Base-by-base conservation (phyloP, 2,329 filamentous ascomycete genomes). In the Venturia aucupariae region DNA sequence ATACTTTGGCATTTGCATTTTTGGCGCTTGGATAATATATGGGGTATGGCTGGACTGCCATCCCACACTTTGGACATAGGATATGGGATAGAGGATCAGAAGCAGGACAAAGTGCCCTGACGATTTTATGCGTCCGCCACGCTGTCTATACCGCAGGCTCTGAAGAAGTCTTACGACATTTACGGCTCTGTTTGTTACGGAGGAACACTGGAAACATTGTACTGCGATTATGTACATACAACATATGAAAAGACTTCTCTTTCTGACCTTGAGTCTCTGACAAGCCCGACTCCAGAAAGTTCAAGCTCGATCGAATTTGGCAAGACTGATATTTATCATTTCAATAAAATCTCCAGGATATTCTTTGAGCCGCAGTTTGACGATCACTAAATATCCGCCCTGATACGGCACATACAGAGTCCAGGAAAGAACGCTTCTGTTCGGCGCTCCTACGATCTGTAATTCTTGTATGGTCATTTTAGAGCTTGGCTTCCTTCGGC, bases 191-290 rank as follows among this genome's bases (percentile, higher is more conserved):
- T 54, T 30, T 54, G 51, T 8, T 57, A n/a, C 10, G 30, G 51
- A 35, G 51, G 51, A 57, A 57, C 27, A 57, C 51, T 35, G 51
- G 27, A 57, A 27, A 57, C 35, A 35, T 57, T 57, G 51, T 57
- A 57, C 51, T 15, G 27, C 30, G 15, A 35, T 32, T 22, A 19
- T 57, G 51, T 57, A 57, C 51, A 35, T 57, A 54, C 24, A 54
- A 54, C 48, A 57, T 30, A 57, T 57, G 51, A n/a, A 22, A 22
- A 27, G 17, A 13, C 27, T 2, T 19, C 19, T 35, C 5, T 35
- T 35, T 48, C 22, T 11, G 44, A 27, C 22, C 11, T 48, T 48
- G 1, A 22, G 8, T n/a, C 44, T 27, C 22, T 27, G 24, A 51
- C 22, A 22, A 51, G 11, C 46, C 13, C 46, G 22, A 51, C 22